These are phyloP conservation scores for Saccharomycopsis microspora DNA, from an alignment of 805 yeast species.

Conservation along the genomic window DNA sequence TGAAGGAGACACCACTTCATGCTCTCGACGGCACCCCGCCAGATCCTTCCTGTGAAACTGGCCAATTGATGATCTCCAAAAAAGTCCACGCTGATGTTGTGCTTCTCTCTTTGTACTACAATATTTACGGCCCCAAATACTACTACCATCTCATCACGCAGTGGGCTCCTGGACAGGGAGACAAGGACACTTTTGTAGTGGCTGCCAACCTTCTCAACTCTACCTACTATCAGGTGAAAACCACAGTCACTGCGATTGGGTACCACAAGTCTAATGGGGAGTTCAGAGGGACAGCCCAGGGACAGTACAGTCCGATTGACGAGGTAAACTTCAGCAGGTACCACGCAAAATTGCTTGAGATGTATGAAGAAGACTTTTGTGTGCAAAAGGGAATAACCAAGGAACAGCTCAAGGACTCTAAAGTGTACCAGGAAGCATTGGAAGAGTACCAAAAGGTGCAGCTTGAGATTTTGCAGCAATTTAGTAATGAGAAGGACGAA, in stretches of 20 bases:
- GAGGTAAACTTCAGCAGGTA: constrained; percentile 12
- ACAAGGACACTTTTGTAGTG: constrained; percentile 64
- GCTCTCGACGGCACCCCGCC: constrained; percentile 54
- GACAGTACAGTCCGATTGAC: constrained; percentile 12
- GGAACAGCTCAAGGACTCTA: background rate
- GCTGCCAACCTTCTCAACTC: constrained; percentile 45
- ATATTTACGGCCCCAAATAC: constrained; percentile 51
- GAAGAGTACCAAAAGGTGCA: constrained; percentile 8
- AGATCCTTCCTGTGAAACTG: constrained; percentile 60
- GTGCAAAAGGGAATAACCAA: background rate
- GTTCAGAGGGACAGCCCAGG: constrained; percentile 15
- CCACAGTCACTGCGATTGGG: constrained; percentile 28
- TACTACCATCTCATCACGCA: constrained; percentile 61
- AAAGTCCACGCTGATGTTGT: constrained; percentile 46
- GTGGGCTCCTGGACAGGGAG: constrained; percentile 72
- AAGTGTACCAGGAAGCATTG: constrained; percentile 1
- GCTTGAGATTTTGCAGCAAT: background rate
- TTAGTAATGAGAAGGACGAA: constrained; percentile 2
- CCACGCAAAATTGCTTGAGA: constrained; percentile 14
- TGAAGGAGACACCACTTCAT: constrained; percentile 35
- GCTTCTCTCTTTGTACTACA: constrained; percentile 51
- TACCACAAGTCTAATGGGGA: constrained; percentile 18
- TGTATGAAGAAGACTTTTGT: constrained; percentile 31
- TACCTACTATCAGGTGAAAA: constrained; percentile 42
- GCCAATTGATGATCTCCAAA: constrained; percentile 55